phyloP scores from a whole-genome alignment of 192 early-diverging fungal genomes.

The Mortierella alpina region DNA sequence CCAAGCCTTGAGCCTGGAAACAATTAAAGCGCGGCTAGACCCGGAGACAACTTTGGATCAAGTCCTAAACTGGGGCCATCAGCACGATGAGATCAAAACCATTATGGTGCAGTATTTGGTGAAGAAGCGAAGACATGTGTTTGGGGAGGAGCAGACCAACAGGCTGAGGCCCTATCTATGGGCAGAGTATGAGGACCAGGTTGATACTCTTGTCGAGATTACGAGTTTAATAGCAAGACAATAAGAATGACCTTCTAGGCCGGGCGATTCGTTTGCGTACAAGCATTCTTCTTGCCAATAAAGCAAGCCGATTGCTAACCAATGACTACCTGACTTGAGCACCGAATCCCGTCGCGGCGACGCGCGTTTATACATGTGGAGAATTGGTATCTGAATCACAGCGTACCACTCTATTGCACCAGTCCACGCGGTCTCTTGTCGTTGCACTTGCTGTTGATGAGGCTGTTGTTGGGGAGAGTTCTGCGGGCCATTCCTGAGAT shows the following conservation, averaged over 20 bases:
- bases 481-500: no score
- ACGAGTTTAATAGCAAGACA: constrained; percentile 44
- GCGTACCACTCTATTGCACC: no score
- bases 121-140: constrained; percentile 24
- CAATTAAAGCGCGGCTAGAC: constrained; percentile 21
- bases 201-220: constrained; percentile 39
- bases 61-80: constrained; percentile 31
- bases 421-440: no score
- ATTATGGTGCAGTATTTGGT: constrained; percentile 38
- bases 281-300: no score
- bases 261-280: no score
- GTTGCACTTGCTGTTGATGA: no score
- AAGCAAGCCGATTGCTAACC: no score
- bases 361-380: no score
- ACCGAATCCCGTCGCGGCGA: no score
- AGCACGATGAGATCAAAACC: constrained; percentile 22
- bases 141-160: constrained; percentile 32
- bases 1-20: constrained; percentile 9
- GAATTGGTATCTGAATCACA: no score
- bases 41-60: constrained; percentile 30
- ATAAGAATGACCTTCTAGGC: neutral
- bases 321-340: no score
- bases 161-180: constrained; percentile 36
- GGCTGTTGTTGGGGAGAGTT: no score
- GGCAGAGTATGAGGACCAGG: constrained; percentile 32